A percentile compares a stretch with the other conserved stretches of the same genome.
These are phyloP conservation scores for Sungouiella blattae DNA, from an alignment of 805 yeast genomes.

Conservation along the genomic window DNA sequence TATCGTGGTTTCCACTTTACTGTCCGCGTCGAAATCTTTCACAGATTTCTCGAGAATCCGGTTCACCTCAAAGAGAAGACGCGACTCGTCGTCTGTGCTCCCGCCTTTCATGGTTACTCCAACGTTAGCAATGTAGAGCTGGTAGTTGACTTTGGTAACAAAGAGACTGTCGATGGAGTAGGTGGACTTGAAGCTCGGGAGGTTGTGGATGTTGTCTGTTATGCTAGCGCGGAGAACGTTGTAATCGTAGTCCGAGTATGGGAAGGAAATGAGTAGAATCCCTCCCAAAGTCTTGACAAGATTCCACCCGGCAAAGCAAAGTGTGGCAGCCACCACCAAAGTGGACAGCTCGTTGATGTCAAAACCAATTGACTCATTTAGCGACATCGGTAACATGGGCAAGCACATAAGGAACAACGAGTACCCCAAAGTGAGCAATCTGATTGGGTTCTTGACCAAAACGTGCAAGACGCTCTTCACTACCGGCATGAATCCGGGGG, in stretches of 20 bases:
- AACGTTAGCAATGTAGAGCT: slow-evolving; percentile 54
- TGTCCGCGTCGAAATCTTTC: slow-evolving; percentile 19
- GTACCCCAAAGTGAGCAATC: slow-evolving; percentile 43
- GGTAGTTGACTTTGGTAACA: slow-evolving; percentile 61
- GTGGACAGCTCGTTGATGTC: slow-evolving; percentile 47
- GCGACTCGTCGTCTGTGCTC: slow-evolving; percentile 64
- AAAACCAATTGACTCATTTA: slow-evolving; percentile 25
- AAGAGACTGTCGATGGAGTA: slow-evolving; percentile 49
- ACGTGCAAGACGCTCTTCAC: slow-evolving; percentile 1
- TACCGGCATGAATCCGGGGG: neutral
- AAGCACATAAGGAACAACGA: slow-evolving; percentile 36
- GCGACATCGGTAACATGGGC: slow-evolving; percentile 36
- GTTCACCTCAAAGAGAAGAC: slow-evolving; percentile 47
- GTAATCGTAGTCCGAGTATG: slow-evolving; percentile 40
- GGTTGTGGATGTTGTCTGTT: slow-evolving; percentile 39
- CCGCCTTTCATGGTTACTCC: slow-evolving; percentile 63
- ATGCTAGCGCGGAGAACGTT: slow-evolving; percentile 37
- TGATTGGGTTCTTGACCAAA: slow-evolving; percentile 38
- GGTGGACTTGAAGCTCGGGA: slow-evolving; percentile 50
- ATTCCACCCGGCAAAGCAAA: slow-evolving; percentile 49
- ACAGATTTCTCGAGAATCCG: slow-evolving; percentile 39
- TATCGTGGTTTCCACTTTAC: slow-evolving; percentile 36
- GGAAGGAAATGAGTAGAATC: slow-evolving; percentile 51
- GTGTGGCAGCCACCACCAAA: slow-evolving; percentile 39
- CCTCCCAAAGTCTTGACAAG: slow-evolving; percentile 51